Percentiles rank a stretch among this genome's conserved stretches.
Conservation (phyloP, 257 asterid species). For the Orobanche coerulescens region DNA sequence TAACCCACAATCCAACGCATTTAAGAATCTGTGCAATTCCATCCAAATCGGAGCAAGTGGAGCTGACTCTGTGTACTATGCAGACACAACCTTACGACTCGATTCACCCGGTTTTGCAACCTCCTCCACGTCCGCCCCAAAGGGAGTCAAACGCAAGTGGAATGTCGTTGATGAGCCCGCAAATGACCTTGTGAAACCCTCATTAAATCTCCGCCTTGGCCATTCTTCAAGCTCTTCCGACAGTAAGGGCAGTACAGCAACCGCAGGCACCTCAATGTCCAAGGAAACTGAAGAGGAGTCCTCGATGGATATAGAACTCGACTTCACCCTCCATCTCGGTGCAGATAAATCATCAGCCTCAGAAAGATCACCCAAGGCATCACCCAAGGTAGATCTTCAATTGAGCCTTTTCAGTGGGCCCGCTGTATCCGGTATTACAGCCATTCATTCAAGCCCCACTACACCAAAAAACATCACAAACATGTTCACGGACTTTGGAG, state of each 20-base stretch:
- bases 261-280: slow-evolving; percentile 74
- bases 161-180: slow-evolving; percentile 31
- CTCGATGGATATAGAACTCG: slow-evolving; percentile 90
- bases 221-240: slow-evolving; percentile 89
- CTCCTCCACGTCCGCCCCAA: slow-evolving; percentile 32
- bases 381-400: slow-evolving; percentile 72
- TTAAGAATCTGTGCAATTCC: slow-evolving; percentile 57
- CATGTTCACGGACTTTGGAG: slow-evolving; percentile 25
- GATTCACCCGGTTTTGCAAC: slow-evolving; percentile 46
- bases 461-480: slow-evolving; percentile 26
- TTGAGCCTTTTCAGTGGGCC: slow-evolving; percentile 63
- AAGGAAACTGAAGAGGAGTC: slow-evolving; percentile 75
- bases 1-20: slow-evolving; percentile 50
- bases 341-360: slow-evolving; percentile 49
- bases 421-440: slow-evolving; percentile 59
- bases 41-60: slow-evolving; percentile 40
- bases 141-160: slow-evolving; percentile 80
- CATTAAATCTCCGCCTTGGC: slow-evolving; percentile 62
- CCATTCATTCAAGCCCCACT: slow-evolving; percentile 35
- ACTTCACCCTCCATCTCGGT: slow-evolving; percentile 73
- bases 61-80: slow-evolving; percentile 34
- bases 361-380: slow-evolving; percentile 33
- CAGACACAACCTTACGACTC: slow-evolving; percentile 76
- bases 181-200: slow-evolving; percentile 35
- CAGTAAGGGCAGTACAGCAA: slow-evolving; percentile 89